Evolutionary conservation across 371 early-diverging fungal genomes (phyloP), one percentile per base, ranked within the genome.

Genomic region (Mucor circinelloides): DNA sequence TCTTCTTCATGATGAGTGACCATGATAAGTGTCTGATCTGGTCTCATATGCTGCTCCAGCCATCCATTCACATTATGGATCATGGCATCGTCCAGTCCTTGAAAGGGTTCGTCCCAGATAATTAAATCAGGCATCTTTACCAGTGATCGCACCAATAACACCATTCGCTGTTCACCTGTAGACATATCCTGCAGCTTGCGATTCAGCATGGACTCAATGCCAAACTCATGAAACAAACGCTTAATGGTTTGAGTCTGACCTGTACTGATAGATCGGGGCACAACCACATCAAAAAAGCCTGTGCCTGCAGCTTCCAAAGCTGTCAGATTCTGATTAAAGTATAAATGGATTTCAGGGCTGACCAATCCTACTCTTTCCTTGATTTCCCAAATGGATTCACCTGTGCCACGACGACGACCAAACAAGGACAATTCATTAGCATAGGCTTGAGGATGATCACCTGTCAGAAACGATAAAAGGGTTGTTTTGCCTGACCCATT

Each of bases 401-500:
- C 87, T 0, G 80, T 79, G 12, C 87, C 87, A 50, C 89, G 79
- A 9, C 73, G 81, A 25, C 82, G 81, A 17, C 86, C 86, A 78
- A 89, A 89, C 58, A 89, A 64, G 10, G 64, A 70, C 13, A 89
- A 67, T 28, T 80, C 79, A 69, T 89, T 89, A 9, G 86, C 80
- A 69, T 86, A 89, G 0, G 89, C 85, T 64, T 89, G 89, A 7
- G 86, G 89, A 77, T 89, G 85, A 68, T 89, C 89, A 36, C 86
- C 89, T 1, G 83, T 77, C 32, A 89, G 61, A n/a, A 89, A 76
- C 1, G 89, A 82, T 10, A 89, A 66, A 1, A 89, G 76, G 0
- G 89, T 89, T 6, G 86, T 86, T 69, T 89, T 89, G 6, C 89
- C 89, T 6, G 86, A 85, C 2, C 89, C 86, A 64, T 87, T 86